Base-by-base conservation (phyloP, 2,329 filamentous ascomycete species). In the Massarina eburnea region DNA sequence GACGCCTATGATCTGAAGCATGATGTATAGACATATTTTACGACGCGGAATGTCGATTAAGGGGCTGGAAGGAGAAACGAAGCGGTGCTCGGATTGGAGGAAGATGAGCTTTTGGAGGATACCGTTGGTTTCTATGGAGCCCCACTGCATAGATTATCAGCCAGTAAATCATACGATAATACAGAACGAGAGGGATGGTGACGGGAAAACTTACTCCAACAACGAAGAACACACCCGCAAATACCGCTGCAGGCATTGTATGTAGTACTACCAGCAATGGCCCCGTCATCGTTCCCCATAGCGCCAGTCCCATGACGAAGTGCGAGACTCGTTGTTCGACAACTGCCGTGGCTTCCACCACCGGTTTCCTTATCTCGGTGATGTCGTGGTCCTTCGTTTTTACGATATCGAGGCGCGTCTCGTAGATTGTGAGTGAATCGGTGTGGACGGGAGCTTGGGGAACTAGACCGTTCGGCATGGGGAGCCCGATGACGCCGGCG, bases 371-470 rank as follows among this genome's bases (percentile, higher is more conserved):
- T 17, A 77, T 74, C 20, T 73, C 70, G 18, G 64, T 59, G 6
- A 66, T 66, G 12, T 70, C 66, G 2, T 70, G 65, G 19, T 72
- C 70, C 27, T 68, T 64, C 1, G 73, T 74, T 24, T 73, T 56
- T 27, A 73, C 72, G 17, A 73, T 22, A 8, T 64, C 52, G 8
- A 66, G 46, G 10, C 49, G 54, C 2, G 64, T 66, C 41, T 64
- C 54, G 42, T 66, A 76, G 17, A 67, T 57, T 5, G 68, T 77
- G 8, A 80, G 61, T 0, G 75, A 77, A 55, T 80, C 79, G 3
- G 78, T 82, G 54, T 81, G 79, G 1, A 81, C 76, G 2, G 78
- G 79, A 10, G 78, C 79, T 53, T 80, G 77, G 2, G 78, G 78
- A 1, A 80, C 76, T 1, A 81, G 70, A 14, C 78, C 78, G 39